Conservation (phyloP, 352 stramenopile genomes). For the Pythium oligandrum region DNA sequence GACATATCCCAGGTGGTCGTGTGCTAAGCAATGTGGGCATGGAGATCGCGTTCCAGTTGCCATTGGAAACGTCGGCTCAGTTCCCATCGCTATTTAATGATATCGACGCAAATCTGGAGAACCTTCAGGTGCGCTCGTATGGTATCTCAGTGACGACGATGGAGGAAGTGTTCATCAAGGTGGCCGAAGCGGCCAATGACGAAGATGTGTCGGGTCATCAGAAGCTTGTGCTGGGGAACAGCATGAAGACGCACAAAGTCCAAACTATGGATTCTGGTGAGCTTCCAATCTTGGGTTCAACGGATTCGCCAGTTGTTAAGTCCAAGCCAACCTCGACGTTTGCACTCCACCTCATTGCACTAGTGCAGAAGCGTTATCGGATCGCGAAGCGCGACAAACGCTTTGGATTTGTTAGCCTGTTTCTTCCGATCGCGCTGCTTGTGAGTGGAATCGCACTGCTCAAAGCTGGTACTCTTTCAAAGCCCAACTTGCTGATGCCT, state of each 20-base stretch:
- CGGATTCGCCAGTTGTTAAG: not conserved
- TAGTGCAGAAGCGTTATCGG: slow-evolving; percentile 57
- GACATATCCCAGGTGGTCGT: slow-evolving; percentile 28
- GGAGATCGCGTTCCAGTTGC: slow-evolving; percentile 70
- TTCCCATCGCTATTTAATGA: slow-evolving; percentile 62
- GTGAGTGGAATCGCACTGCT: slow-evolving; percentile 48
- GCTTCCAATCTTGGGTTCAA: not conserved
- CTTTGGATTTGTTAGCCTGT: slow-evolving; percentile 50
- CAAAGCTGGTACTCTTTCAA: slow-evolving; percentile 26
- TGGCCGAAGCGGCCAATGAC: slow-evolving; percentile 28
- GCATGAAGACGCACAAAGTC: slow-evolving; percentile 4
- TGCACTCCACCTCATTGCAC: slow-evolving; percentile 29
- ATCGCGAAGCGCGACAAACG: slow-evolving; percentile 60
- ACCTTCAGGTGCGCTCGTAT: slow-evolving; percentile 70
- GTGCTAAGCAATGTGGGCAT: slow-evolving; percentile 65
- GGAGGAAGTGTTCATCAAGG: slow-evolving; percentile 95
- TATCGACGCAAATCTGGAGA: slow-evolving; percentile 39
- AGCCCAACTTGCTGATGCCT: slow-evolving; percentile 33
- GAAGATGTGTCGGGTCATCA: slow-evolving; percentile 13
- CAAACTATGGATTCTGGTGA: too few species aligned
- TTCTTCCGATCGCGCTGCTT: slow-evolving; percentile 51
- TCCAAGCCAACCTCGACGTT: slow-evolving; percentile 29
- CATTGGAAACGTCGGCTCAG: slow-evolving; percentile 30
- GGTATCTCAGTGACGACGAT: slow-evolving; percentile 94
- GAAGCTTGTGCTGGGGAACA: slow-evolving; percentile 17